phyloP scores from a whole-genome alignment of 2,329 filamentous ascomycete genomes.

The Phaeosphaeriaceae sp. region DNA sequence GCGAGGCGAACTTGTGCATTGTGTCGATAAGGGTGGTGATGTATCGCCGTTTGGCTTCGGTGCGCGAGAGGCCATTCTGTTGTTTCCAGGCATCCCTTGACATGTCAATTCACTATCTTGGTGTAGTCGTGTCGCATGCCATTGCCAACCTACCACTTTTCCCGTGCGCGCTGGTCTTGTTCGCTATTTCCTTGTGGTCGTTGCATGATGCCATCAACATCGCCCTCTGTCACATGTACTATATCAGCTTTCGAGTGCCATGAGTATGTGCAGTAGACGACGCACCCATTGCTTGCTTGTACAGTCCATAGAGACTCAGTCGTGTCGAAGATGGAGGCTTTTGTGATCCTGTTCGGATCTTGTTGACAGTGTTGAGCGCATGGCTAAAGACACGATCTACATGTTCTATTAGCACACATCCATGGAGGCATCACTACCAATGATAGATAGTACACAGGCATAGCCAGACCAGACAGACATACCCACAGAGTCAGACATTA shows the following conservation, averaged over 20 bases:
- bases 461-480: slow-evolving; percentile 24
- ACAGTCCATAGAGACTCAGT: slow-evolving; percentile 92
- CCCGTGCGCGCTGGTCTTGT: slow-evolving; percentile 61
- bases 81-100: slow-evolving; percentile 89
- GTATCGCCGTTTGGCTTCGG: slow-evolving; percentile 92
- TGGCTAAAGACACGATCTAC: slow-evolving; percentile 97
- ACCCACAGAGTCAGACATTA: slow-evolving; percentile 52
- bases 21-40: slow-evolving; percentile 94
- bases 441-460: no score
- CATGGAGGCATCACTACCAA: no score
- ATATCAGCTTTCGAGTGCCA: slow-evolving; percentile 14
- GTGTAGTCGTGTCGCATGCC: slow-evolving; percentile 17
- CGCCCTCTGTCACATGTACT: slow-evolving; percentile 77
- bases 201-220: slow-evolving; percentile 93
- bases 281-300: slow-evolving; percentile 93
- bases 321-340: slow-evolving; percentile 86
- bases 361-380: slow-evolving; percentile 98
- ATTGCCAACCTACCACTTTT: slow-evolving; percentile 70
- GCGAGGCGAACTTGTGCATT: slow-evolving; percentile 92
- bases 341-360: slow-evolving; percentile 90
- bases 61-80: slow-evolving; percentile 81
- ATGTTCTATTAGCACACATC: slow-evolving; percentile 5
- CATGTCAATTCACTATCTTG: neutral
- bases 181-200: slow-evolving; percentile 65
- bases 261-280: neutral